These are phyloP conservation scores for Paecilomyces sp. DNA, from an alignment of 2,329 filamentous ascomycete species.

Conservation along the genomic window DNA sequence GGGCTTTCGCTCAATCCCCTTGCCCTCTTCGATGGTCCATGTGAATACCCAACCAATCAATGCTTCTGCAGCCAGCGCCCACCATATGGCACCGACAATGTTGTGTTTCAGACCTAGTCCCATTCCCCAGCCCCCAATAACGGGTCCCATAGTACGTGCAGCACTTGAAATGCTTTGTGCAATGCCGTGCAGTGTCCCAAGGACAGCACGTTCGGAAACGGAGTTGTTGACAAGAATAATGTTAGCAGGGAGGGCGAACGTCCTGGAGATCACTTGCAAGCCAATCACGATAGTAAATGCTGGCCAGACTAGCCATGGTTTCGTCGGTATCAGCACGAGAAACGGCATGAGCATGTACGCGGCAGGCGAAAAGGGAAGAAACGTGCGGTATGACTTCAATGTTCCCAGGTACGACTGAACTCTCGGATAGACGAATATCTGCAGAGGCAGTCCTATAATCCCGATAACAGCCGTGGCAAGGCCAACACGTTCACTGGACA, in stretches of 20 bases:
- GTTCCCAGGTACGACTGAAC: conserved; percentile 62
- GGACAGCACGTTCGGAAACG: conserved; percentile 48
- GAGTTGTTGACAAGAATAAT: conserved; percentile 57
- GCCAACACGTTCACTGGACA: conserved; percentile 65
- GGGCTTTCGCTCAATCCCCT: conserved; percentile 48
- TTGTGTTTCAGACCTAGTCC: conserved; percentile 48
- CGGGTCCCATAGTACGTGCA: conserved; percentile 50
- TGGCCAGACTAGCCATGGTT: conserved; percentile 52
- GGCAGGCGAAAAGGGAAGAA: conserved; percentile 62
- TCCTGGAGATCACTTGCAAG: conserved; percentile 65
- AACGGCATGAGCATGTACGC: conserved; percentile 65
- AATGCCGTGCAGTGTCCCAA: conserved; percentile 54
- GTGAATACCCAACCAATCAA: conserved; percentile 51
- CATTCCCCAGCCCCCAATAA: conserved; percentile 48
- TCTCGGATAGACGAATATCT: conserved; percentile 63
- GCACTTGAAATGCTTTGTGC: conserved; percentile 50
- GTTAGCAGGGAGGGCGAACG: conserved; percentile 56
- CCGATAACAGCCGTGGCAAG: conserved; percentile 71
- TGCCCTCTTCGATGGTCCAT: conserved; percentile 58
- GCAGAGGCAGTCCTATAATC: conserved; percentile 64
- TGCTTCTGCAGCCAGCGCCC: conserved; percentile 49
- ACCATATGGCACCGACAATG: conserved; percentile 52
- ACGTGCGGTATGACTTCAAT: conserved; percentile 60
- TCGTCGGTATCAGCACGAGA: conserved; percentile 59
- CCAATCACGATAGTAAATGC: conserved; percentile 57